Base-by-base conservation (phyloP, 106 monocot genomes). In the Allium fistulosum region DNA sequence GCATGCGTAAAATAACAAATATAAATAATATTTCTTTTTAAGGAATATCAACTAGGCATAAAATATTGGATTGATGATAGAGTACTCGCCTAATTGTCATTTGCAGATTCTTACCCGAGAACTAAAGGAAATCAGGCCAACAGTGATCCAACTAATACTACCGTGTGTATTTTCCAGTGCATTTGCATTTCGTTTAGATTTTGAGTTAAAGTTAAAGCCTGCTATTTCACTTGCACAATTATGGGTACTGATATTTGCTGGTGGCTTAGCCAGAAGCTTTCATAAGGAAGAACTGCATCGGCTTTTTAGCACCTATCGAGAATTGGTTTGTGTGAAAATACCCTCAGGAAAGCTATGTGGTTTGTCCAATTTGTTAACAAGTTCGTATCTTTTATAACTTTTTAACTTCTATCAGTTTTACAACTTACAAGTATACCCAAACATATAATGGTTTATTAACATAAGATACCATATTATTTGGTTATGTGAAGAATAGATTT, bases 281-380 rank as follows among this genome's bases (percentile, higher is more conserved):
- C 79, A 74, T 48, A 88, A 93, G 28, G 93, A 93, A 9, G 52
- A 57, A n/a, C 72, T 93, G 65, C 73, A 74, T 18, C 88, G 85
- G 72, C 69, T 83, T 62, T 93, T 93, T 69, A 75, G 77, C 51
- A 72, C 82, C 8, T 86, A 86, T 70, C 85, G 93, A 3, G 93
- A 93, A 47, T 57, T 93, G 8, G 79, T 83, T 49, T 78, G 83
- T 79, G 88, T 93, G 14, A 93, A 93, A 85, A 93, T 93, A 64
- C 93, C 93, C 58, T 57, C 74, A 17, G 88, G 93, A 26, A 93
- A 93, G 72, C 78, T 83, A 51, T 93, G 88, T 79, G 93, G 85
- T 93, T 93, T 71, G 93, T 93, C 71, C 93, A 93, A 61, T 93
- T 81, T 73, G 79, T 71, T 28, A 93, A 79, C 80, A 93, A 81